Percentiles rank a stretch among this genome's conserved stretches.
These are phyloP conservation scores for Teunomyces atbi DNA, from an alignment of 805 yeast species.

Conservation along the genomic window DNA sequence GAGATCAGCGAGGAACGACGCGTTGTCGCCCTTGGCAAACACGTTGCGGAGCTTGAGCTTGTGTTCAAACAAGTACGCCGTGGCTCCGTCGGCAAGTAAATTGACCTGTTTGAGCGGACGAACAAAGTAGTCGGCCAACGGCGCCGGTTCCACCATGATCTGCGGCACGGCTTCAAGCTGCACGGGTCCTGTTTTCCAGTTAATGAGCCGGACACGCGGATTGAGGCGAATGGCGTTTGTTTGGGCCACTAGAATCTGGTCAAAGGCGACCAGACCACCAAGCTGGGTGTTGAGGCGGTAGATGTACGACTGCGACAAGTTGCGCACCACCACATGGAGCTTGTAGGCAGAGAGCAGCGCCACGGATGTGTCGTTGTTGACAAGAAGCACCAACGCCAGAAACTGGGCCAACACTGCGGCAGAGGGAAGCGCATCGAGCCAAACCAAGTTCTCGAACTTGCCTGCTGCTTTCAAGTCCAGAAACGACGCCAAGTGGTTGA, in stretches of 20 bases:
- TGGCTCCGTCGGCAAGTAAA: conserved; percentile 47
- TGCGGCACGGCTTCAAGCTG: conserved; percentile 35
- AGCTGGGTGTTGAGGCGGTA: conserved; percentile 29
- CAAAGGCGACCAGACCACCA: conserved; percentile 9
- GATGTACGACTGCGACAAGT: conserved; percentile 32
- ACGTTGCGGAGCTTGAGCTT: conserved; percentile 50
- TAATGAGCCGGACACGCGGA: conserved; percentile 39
- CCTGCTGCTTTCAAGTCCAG: conserved; percentile 49
- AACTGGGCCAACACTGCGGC: conserved; percentile 14
- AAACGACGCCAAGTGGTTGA: conserved; percentile 58
- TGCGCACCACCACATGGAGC: conserved; percentile 33
- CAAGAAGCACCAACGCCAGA: conserved; percentile 17
- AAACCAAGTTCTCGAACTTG: conserved; percentile 31
- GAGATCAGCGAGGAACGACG: conserved; percentile 46
- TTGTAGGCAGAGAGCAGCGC: conserved; percentile 13
- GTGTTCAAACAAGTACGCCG: conserved; percentile 42
- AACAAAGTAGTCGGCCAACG: conserved; percentile 37
- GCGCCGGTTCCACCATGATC: conserved; percentile 11
- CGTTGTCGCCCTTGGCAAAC: conserved; percentile 58
- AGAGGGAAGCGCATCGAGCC: conserved; percentile 10
- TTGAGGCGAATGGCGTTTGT: conserved; percentile 23
- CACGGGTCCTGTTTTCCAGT: conserved; percentile 48
- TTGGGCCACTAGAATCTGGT: conserved; percentile 14
- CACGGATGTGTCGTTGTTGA: conserved; percentile 14
- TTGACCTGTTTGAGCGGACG: conserved; percentile 47